These are phyloP conservation scores for Pythium apleroticum DNA, from an alignment of 352 stramenopile species.

Conservation along the genomic window DNA sequence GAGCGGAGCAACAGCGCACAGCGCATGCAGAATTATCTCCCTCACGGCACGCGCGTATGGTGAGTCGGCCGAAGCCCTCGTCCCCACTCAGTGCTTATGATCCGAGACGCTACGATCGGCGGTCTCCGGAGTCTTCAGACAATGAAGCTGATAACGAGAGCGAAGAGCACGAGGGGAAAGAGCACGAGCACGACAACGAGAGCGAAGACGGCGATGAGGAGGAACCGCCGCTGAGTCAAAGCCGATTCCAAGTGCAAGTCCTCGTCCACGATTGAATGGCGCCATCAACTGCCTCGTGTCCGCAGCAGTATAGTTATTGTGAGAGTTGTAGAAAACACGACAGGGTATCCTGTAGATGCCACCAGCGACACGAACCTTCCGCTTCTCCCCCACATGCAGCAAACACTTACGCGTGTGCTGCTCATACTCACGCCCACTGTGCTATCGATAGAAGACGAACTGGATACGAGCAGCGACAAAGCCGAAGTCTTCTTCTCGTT, in stretches of 20 bases:
- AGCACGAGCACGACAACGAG: slow-evolving; percentile 30
- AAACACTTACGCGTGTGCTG: no score
- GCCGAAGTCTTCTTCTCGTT: no score
- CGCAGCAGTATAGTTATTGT: background rate
- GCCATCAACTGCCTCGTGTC: background rate
- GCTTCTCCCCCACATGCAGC: background rate
- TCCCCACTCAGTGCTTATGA: background rate
- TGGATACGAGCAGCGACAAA: background rate
- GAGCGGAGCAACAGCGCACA: background rate
- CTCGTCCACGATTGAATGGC: slow-evolving; percentile 33
- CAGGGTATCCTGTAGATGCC: background rate
- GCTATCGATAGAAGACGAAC: no score
- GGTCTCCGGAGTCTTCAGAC: background rate
- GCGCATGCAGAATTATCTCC: background rate
- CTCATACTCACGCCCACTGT: no score
- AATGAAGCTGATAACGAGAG: background rate
- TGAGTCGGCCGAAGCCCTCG: background rate
- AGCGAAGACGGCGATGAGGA: slow-evolving; percentile 30
- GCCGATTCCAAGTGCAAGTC: slow-evolving; percentile 70
- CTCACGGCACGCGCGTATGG: background rate
- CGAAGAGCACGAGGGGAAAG: slow-evolving; percentile 18
- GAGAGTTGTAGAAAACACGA: background rate
- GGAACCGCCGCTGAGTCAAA: slow-evolving; percentile 31
- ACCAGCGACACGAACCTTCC: background rate
- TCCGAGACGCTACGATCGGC: background rate